A percentile compares a stretch with the other conserved stretches of the same genome.
These are phyloP conservation scores for Stephania japonica DNA, from an alignment of 164 flowering plant genomes.

Conservation along the genomic window DNA sequence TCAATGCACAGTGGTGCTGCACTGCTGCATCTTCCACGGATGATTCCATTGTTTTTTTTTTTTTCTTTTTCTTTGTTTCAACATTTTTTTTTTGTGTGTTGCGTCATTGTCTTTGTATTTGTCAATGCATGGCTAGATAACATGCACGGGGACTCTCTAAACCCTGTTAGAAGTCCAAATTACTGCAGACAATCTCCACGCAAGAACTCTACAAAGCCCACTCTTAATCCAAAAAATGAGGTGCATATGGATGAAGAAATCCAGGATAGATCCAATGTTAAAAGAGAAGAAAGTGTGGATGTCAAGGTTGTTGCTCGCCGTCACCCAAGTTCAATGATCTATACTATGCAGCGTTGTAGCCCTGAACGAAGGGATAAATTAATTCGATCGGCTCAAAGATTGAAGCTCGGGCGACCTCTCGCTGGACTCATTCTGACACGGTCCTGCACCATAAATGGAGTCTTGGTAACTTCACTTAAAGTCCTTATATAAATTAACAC, in stretches of 20 bases:
- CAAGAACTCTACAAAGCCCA: not conserved
- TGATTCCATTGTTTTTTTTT: not conserved
- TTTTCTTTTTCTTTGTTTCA: not conserved
- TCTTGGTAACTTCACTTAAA: not conserved
- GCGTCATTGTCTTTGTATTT: not conserved
- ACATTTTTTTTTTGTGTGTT: not conserved
- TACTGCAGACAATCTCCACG: not conserved
- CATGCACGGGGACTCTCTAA: not conserved
- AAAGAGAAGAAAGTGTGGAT: not conserved
- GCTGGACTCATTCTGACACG: not conserved
- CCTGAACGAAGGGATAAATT: not conserved
- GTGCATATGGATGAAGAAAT: not conserved
- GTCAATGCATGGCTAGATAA: not conserved
- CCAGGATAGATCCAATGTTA: not conserved
- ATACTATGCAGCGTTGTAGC: not conserved
- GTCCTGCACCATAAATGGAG: not conserved
- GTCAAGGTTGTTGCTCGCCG: not conserved
- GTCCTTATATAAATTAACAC: not conserved
- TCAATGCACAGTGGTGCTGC: too few species aligned
- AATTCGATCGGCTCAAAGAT: not conserved
- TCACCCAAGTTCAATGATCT: not conserved
- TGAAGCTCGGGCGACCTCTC: not conserved
- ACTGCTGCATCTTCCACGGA: not conserved
- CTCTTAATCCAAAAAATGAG: not conserved
- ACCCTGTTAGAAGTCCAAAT: not conserved